Conservation (phyloP, 129 eudicot species). For the Heracleum sosnowskyi region DNA sequence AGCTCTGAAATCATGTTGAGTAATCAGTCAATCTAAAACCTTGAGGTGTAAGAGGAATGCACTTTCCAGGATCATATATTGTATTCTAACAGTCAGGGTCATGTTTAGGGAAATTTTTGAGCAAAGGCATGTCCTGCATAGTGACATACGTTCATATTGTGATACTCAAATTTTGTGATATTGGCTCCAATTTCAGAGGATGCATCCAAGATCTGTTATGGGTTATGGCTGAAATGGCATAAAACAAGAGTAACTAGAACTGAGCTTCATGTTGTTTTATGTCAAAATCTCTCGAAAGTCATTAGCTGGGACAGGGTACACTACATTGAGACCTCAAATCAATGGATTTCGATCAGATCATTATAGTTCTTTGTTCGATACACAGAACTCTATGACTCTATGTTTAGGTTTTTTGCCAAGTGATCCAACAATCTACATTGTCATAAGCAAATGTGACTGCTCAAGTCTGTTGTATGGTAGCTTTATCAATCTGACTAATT, state of each 20-base stretch:
- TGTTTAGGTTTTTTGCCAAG: no score
- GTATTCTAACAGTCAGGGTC: not conserved
- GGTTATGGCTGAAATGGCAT: conserved; percentile 35
- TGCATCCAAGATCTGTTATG: conserved; percentile 56
- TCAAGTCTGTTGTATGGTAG: not conserved
- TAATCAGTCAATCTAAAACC: no score
- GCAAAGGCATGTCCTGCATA: not conserved
- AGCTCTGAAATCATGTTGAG: no score
- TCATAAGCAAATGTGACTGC: not conserved
- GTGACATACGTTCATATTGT: not conserved
- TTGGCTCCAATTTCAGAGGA: conserved; percentile 11
- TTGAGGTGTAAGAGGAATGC: no score
- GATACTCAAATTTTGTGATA: not conserved
- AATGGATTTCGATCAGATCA: conserved; percentile 45
- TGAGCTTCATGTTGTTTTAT: conserved; percentile 45
- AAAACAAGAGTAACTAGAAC: conserved; percentile 43
- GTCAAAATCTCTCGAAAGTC: conserved; percentile 40
- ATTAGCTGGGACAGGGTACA: conserved; percentile 93
- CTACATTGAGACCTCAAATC: conserved; percentile 70
- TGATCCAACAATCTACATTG: not conserved
- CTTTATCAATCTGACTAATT: not conserved
- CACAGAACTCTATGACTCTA: not conserved
- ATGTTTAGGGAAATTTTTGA: no score
- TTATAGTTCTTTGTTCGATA: conserved; percentile 10
- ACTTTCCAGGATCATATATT: no score